A percentile compares a stretch with the other conserved stretches of the same genome.
phyloP scores from a whole-genome alignment of 2,329 filamentous ascomycete species.

The Byssothecium circinans region DNA sequence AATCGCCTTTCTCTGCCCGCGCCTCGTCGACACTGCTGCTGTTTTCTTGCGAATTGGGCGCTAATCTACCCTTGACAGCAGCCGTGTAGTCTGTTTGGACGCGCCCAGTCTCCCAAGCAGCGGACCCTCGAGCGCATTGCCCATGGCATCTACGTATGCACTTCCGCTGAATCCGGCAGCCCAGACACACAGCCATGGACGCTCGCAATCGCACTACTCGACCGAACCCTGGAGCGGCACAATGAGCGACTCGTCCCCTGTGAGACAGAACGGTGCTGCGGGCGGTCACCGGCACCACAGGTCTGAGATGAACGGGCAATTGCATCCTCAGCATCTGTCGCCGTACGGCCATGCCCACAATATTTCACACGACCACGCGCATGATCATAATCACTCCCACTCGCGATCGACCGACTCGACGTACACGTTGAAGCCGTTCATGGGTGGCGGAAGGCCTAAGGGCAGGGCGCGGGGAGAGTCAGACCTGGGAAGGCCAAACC shows the following conservation, averaged over 20 bases:
- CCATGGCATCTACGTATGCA: conserved; percentile 52
- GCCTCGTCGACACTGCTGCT: no score
- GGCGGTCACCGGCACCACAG: conserved; percentile 33
- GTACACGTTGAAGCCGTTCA: conserved; percentile 33
- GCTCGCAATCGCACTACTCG: conserved; percentile 43
- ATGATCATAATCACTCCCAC: conserved; percentile 27
- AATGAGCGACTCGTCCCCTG: conserved; percentile 22
- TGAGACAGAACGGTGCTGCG: conserved; percentile 19
- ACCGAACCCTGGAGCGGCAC: conserved; percentile 24
- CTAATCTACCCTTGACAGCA: conserved; percentile 6
- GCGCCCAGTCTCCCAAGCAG: conserved; percentile 17
- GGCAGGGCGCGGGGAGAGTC: conserved; percentile 49
- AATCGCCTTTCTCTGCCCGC: not conserved
- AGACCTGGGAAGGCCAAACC: conserved; percentile 46
- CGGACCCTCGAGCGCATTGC: conserved; percentile 21
- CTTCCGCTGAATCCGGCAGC: conserved; percentile 41
- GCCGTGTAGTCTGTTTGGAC: conserved; percentile 14
- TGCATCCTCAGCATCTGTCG: conserved; percentile 22
- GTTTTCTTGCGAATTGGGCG: conserved; percentile 7
- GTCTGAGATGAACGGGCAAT: conserved; percentile 10
- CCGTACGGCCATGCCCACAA: conserved; percentile 31
- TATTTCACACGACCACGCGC: conserved; percentile 28
- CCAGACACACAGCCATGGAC: conserved; percentile 41
- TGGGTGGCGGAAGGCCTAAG: conserved; percentile 31
- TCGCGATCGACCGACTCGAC: conserved; percentile 32